phyloP scores from a whole-genome alignment of 1,139 yeast genomes.

The Diutina scorzettiae region DNA sequence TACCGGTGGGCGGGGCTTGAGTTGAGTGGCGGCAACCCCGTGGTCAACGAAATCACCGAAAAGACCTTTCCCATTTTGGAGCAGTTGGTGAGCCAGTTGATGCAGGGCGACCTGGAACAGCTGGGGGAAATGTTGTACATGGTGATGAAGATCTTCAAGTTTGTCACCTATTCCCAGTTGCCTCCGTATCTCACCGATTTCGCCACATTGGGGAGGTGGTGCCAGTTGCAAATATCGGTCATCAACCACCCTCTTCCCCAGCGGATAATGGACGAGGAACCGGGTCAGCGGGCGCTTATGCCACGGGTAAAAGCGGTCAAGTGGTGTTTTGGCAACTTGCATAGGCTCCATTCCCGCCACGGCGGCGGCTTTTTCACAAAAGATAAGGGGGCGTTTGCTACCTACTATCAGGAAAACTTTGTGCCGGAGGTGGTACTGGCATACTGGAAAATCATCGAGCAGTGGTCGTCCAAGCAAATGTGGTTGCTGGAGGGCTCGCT shows the following conservation, averaged over 20 bases:
- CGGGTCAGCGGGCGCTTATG: slow-evolving; percentile 23
- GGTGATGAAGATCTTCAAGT: slow-evolving; percentile 55
- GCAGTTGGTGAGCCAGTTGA: slow-evolving; percentile 29
- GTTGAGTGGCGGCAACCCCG: slow-evolving; percentile 30
- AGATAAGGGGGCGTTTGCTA: slow-evolving; percentile 30
- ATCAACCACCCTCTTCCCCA: slow-evolving; percentile 33
- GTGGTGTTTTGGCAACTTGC: slow-evolving; percentile 64
- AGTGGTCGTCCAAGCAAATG: slow-evolving; percentile 43
- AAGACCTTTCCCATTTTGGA: slow-evolving; percentile 48
- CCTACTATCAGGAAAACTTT: slow-evolving; percentile 31
- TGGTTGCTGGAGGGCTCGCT: slow-evolving; percentile 53
- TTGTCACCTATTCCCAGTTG: slow-evolving; percentile 40
- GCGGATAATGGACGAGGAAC: slow-evolving; percentile 25
- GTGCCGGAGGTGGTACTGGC: slow-evolving; percentile 50
- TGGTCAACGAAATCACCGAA: slow-evolving; percentile 28
- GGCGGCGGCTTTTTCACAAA: slow-evolving; percentile 36
- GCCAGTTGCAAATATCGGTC: slow-evolving; percentile 44
- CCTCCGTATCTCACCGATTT: slow-evolving; percentile 46
- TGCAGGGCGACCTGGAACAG: slow-evolving; percentile 17
- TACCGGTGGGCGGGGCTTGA: slow-evolving; percentile 46
- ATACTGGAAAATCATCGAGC: slow-evolving; percentile 47
- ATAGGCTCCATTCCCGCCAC: slow-evolving; percentile 44
- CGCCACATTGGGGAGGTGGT: slow-evolving; percentile 49
- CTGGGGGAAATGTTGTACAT: slow-evolving; percentile 49
- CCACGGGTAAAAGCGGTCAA: slow-evolving; percentile 52